Evolutionary conservation across 2,329 filamentous ascomycete genomes (phyloP).

Genomic region (Didymella sp.): DNA sequence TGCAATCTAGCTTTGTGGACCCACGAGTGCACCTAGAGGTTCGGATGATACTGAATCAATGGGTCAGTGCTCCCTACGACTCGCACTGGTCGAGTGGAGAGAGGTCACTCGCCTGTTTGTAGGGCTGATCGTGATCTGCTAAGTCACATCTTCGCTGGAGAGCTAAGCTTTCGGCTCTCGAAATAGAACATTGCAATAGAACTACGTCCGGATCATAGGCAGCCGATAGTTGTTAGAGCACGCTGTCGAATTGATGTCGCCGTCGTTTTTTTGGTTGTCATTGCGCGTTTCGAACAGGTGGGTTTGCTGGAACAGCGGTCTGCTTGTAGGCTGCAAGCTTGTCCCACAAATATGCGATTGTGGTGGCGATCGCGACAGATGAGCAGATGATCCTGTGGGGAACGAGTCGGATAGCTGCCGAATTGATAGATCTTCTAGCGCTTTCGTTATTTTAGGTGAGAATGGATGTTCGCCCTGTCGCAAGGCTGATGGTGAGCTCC

Average conservation of each 20-base stretch:
- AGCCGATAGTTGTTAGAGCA: neutral
- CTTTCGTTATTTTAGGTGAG: neutral
- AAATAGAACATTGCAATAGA: neutral
- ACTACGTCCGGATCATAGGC: no score
- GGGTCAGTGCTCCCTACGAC: neutral
- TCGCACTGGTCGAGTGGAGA: neutral
- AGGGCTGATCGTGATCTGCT: neutral
- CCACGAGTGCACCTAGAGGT: neutral
- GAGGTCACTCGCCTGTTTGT: neutral
- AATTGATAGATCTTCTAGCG: neutral
- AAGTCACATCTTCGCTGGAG: neutral
- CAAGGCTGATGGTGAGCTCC: slow-evolving; percentile 1
- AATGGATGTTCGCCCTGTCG: neutral
- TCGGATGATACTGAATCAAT: neutral
- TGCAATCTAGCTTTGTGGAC: neutral
- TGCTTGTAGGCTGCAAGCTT: neutral
- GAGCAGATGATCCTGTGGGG: neutral
- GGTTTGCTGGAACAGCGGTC: neutral
- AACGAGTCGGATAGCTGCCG: neutral
- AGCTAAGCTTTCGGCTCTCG: neutral
- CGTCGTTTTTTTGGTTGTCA: neutral
- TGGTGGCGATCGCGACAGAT: neutral
- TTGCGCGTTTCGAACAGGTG: neutral
- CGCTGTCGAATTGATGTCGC: neutral
- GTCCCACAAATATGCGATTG: neutral